A percentile compares a stretch with the other conserved stretches of the same genome.
These are phyloP conservation scores for Leptographium wingfieldii DNA, from an alignment of 2,329 filamentous ascomycete species.

Conservation along the genomic window DNA sequence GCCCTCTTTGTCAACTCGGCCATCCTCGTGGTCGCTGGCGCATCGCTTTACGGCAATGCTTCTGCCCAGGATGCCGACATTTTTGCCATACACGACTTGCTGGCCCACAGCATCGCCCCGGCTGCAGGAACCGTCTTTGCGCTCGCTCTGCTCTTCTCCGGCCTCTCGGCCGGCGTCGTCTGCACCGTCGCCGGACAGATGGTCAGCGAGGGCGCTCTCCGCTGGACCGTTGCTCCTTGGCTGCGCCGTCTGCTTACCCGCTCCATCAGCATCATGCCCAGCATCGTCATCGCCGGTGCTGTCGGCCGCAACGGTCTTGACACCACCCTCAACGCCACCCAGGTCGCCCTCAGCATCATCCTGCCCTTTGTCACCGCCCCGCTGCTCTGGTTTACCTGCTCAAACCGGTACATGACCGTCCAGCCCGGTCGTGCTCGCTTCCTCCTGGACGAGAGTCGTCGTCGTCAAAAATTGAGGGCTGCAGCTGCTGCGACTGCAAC, in stretches of 20 bases:
- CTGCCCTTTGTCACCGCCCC: slow-evolving; percentile 75
- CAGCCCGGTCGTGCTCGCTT: slow-evolving; percentile 28
- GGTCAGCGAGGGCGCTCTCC: slow-evolving; percentile 71
- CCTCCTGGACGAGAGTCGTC: slow-evolving; percentile 9
- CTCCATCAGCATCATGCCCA: slow-evolving; percentile 67
- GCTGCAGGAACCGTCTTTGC: slow-evolving; percentile 77
- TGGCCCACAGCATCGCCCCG: slow-evolving; percentile 55
- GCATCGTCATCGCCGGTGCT: slow-evolving; percentile 70
- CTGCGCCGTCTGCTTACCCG: slow-evolving; percentile 65
- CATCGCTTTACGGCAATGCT: slow-evolving; percentile 53
- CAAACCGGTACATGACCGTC: slow-evolving; percentile 69
- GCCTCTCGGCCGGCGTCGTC: slow-evolving; percentile 70
- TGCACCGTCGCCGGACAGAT: slow-evolving; percentile 87
- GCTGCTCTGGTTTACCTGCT: slow-evolving; percentile 73
- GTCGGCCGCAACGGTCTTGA: slow-evolving; percentile 60
- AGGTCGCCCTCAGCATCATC: slow-evolving; percentile 67
- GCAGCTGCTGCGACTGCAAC: too few species aligned
- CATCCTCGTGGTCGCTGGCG: slow-evolving; percentile 71
- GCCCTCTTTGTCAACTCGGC: slow-evolving; percentile 75
- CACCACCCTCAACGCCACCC: slow-evolving; percentile 59
- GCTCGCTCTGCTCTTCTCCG: slow-evolving; percentile 66
- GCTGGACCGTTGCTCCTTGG: slow-evolving; percentile 66
- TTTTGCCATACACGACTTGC: slow-evolving; percentile 67
- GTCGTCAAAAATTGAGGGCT: too few species aligned
- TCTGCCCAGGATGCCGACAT: slow-evolving; percentile 60